phyloP scores from a whole-genome alignment of 176 grass and related monocot genomes.

The barley (Hordeum vulgare) region MorexV3_pseudomolecules_assembly NC_058518.1:372376465-372376964 shows the following conservation, averaged over 20 bases:
- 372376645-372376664: slow-evolving; percentile 17
- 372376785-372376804: slow-evolving; percentile 6
- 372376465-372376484: background rate
- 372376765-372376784: slow-evolving; percentile 18
- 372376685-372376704: slow-evolving; percentile 44
- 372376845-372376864: slow-evolving; percentile 21
- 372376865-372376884: slow-evolving; percentile 5
- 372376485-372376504: too few relatives aligned
- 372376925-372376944: slow-evolving; percentile 20
- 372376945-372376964: slow-evolving; percentile 16
- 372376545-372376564: background rate
- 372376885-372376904: background rate
- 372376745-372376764: background rate
- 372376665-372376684: slow-evolving; percentile 7
- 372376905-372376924: slow-evolving; percentile 40
- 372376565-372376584: background rate
- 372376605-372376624: background rate
- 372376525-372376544: background rate
- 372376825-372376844: slow-evolving; percentile 17
- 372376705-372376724: slow-evolving; percentile 36
- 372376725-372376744: slow-evolving; percentile 21
- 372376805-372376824: background rate
- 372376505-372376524: too few relatives aligned
- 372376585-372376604: too few relatives aligned
- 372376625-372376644: slow-evolving; percentile 9